These are phyloP conservation scores for Tanozyma kutaoensis DNA, from an alignment of 805 yeast genomes.

Conservation along the genomic window DNA sequence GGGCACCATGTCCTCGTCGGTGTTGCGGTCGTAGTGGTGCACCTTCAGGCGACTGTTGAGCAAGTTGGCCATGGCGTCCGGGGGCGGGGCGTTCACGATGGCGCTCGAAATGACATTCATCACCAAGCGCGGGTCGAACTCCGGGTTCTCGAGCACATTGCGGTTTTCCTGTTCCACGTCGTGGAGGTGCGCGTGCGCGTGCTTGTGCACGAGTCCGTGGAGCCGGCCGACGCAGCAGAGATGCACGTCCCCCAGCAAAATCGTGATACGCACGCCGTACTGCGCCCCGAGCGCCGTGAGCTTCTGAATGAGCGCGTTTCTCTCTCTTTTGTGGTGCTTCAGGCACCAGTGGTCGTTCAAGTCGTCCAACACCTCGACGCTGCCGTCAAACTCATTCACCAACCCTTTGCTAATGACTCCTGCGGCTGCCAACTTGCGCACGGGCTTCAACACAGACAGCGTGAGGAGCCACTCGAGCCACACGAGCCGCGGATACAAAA, in stretches of 20 bases:
- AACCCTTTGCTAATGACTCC: slow-evolving; percentile 56
- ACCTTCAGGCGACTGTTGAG: slow-evolving; percentile 52
- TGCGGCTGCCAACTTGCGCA: slow-evolving; percentile 43
- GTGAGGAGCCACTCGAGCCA: slow-evolving; percentile 74
- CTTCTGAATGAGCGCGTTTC: slow-evolving; percentile 53
- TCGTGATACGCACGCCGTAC: slow-evolving; percentile 62
- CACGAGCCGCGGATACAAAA: slow-evolving; percentile 86
- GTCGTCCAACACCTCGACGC: slow-evolving; percentile 84
- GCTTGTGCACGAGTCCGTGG: slow-evolving; percentile 37
- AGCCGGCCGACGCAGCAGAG: slow-evolving; percentile 75
- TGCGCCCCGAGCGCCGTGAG: slow-evolving; percentile 55
- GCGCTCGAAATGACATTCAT: slow-evolving; percentile 85
- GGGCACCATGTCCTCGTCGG: slow-evolving; percentile 76
- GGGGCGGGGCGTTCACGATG: slow-evolving; percentile 87
- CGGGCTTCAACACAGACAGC: slow-evolving; percentile 44
- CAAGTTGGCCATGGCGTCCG: slow-evolving; percentile 68
- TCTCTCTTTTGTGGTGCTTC: slow-evolving; percentile 69
- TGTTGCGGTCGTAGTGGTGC: slow-evolving; percentile 51
- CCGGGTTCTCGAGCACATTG: slow-evolving; percentile 35
- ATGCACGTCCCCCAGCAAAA: slow-evolving; percentile 90
- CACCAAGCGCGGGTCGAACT: slow-evolving; percentile 61
- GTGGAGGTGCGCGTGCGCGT: slow-evolving; percentile 20
- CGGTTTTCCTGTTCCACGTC: slow-evolving; percentile 21
- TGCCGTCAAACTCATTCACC: slow-evolving; percentile 87
- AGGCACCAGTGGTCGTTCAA: slow-evolving; percentile 97